These are phyloP conservation scores for Scheffersomyces lignosus DNA, from an alignment of 805 yeast species.

Conservation along the genomic window DNA sequence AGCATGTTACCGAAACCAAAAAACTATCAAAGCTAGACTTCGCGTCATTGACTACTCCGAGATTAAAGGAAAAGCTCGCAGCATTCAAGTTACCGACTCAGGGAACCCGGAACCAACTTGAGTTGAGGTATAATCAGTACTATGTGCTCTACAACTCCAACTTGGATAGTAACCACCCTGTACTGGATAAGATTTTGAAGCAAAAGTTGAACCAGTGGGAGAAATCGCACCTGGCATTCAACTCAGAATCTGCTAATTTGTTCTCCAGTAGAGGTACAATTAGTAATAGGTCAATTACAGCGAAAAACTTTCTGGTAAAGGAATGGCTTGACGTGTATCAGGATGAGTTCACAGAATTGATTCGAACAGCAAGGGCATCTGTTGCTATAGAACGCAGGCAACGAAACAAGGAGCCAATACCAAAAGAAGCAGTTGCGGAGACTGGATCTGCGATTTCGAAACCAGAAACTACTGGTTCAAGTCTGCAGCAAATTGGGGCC, in stretches of 20 bases:
- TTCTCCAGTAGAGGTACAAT: constrained; percentile 19
- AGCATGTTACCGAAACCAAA: constrained; percentile 27
- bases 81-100: constrained; percentile 54
- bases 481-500: no score
- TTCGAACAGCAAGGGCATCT: constrained; percentile 34
- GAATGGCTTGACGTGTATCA: constrained; percentile 44
- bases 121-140: constrained; percentile 73
- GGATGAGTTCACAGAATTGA: constrained; percentile 40
- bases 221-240: constrained; percentile 33
- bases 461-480: no score
- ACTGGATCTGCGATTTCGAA: no score
- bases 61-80: constrained; percentile 59
- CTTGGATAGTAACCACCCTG: constrained; percentile 69
- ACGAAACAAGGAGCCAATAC: no score
- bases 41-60: constrained; percentile 54
- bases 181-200: constrained; percentile 52
- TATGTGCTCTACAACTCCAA: constrained; percentile 79
- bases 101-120: constrained; percentile 67
- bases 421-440: no score
- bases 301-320: constrained; percentile 46
- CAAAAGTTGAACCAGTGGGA: constrained; percentile 72
- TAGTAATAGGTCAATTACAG: constrained; percentile 36
- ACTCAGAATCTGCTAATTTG: constrained; percentile 21
- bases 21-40: constrained; percentile 67
- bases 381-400: no score